Percentiles rank a stretch among this genome's conserved stretches.
Conservation (phyloP, 192 early-diverging fungal species). For the Chytriomyces hyalinus region DNA sequence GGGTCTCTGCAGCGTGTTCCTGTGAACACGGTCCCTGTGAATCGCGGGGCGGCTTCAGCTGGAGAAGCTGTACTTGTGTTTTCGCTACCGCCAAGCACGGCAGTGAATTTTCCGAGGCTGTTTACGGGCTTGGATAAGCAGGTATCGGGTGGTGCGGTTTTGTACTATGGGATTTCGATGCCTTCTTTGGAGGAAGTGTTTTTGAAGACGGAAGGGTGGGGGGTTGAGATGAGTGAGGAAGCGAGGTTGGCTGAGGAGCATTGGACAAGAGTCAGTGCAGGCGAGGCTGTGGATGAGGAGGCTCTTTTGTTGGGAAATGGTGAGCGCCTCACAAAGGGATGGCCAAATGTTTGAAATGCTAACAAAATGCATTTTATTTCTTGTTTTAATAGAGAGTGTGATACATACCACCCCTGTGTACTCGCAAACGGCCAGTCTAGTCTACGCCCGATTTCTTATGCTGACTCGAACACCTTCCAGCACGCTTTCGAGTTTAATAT, state of each 20-base stretch:
- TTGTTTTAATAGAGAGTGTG: conserved; percentile 1
- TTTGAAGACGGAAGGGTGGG: conserved; percentile 51
- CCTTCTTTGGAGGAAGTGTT: conserved; percentile 70
- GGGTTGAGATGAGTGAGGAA: conserved; percentile 35
- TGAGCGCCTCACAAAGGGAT: background rate
- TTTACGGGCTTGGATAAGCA: conserved; percentile 57
- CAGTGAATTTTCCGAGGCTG: conserved; percentile 51
- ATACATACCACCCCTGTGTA: conserved; percentile 9
- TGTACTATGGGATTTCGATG: conserved; percentile 61
- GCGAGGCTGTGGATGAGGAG: conserved; percentile 29
- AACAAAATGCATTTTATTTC: too few species aligned
- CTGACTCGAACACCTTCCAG: conserved; percentile 14
- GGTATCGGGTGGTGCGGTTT: conserved; percentile 39
- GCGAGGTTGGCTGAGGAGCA: conserved; percentile 27
- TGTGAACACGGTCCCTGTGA: conserved; percentile 50
- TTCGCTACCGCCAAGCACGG: conserved; percentile 46
- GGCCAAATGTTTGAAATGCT: background rate
- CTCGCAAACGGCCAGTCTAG: conserved; percentile 5
- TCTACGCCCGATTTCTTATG: conserved; percentile 24
- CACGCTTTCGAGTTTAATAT: conserved; percentile 15
- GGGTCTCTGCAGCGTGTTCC: conserved; percentile 31
- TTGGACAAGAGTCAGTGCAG: conserved; percentile 20
- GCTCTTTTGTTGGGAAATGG: conserved; percentile 26
- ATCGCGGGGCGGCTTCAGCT: conserved; percentile 19
- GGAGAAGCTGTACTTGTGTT: conserved; percentile 51